Evolutionary conservation across 176 grass and related monocot species (phyloP).

Genomic region (Luzula sylvatica): DNA sequence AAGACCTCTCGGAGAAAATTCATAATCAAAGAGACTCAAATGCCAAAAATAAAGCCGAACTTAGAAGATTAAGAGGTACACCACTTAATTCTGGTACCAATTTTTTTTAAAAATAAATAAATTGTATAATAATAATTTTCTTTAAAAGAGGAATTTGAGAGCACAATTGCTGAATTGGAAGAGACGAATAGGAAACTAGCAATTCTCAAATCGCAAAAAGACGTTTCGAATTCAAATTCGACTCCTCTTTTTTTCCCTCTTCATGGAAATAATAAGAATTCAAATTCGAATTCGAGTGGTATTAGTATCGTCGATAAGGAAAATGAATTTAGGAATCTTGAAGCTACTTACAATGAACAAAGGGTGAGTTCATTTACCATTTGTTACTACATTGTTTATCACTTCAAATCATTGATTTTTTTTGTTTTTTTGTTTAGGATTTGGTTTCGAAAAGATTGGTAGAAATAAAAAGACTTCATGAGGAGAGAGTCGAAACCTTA

Average conservation of each 20-base stretch:
- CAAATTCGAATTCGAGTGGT: conserved; percentile 21
- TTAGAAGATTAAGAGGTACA: conserved; percentile 67
- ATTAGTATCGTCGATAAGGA: conserved; percentile 60
- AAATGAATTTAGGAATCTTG: conserved; percentile 69
- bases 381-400: not conserved
- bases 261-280: conserved; percentile 32
- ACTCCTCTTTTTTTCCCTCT: conserved; percentile 45
- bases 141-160: conserved; percentile 56
- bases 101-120: no score
- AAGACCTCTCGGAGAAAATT: conserved; percentile 31
- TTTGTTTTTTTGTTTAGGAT: conserved; percentile 32
- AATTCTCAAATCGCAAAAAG: conserved; percentile 52
- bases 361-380: conserved; percentile 35
- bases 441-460: conserved; percentile 49
- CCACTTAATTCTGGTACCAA: conserved; percentile 14
- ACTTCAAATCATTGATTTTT: conserved; percentile 12
- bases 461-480: conserved; percentile 70
- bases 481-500: conserved; percentile 80
- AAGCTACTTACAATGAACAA: conserved; percentile 58
- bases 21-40: conserved; percentile 43
- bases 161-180: conserved; percentile 56
- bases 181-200: conserved; percentile 52
- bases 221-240: conserved; percentile 43
- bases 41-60: conserved; percentile 48
- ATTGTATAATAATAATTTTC: no score